Evolutionary conservation across 495 filamentous ascomycete genomes (phyloP), one percentile per base, ranked within the genome.

Genomic region (Pseudomonodictys pantanalensis): DNA sequence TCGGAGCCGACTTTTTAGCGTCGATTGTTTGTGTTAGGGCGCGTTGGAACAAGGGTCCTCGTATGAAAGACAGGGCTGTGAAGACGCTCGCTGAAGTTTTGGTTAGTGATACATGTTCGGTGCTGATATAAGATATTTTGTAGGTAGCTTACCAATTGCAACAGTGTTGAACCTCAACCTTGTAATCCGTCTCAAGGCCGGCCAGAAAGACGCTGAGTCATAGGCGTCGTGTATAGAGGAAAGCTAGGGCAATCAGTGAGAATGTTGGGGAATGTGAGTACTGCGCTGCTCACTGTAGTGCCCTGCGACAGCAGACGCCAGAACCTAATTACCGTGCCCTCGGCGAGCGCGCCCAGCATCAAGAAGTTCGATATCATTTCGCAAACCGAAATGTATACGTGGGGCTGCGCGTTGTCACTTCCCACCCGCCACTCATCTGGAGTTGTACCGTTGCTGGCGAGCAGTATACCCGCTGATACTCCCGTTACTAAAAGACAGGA

Each of bases 1-100:
- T 30, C 0, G 44, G 10, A 63, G 28, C 8, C 47, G 17, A 26
- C 29, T 23, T 5, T 32, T 32, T 2, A 25, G 24, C 44, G 29
- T 39, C 22, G 47, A 50, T 24, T 12, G 7, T 41, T 11, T 10
- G 20, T 38, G 56, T 60, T 8, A 53, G 44, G 11, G 62, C 42
- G 12, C 62, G 56, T 46, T 65, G 62, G 18, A 65, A 65, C 9
- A 65, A 29, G 15, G 62, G 62, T 0, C 62, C 62, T 28, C 62
- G 39, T 9, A 50, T 20, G 17, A 39, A 29, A 12, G 62, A 51
- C 10, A 52, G 3, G 30, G 51, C 29, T n/a, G 50, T 45, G n/a
- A 65, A 45, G n/a, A 60, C 15, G 46, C 56, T 56, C 15, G 60
- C 60, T 63, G 28, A 15, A 22, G 10, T 6, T 25, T 17, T 24